Evolutionary conservation across 2,329 filamentous ascomycete species (phyloP), one percentile per base, ranked within the genome.

Genomic region (Diplodia seriata): DNA sequence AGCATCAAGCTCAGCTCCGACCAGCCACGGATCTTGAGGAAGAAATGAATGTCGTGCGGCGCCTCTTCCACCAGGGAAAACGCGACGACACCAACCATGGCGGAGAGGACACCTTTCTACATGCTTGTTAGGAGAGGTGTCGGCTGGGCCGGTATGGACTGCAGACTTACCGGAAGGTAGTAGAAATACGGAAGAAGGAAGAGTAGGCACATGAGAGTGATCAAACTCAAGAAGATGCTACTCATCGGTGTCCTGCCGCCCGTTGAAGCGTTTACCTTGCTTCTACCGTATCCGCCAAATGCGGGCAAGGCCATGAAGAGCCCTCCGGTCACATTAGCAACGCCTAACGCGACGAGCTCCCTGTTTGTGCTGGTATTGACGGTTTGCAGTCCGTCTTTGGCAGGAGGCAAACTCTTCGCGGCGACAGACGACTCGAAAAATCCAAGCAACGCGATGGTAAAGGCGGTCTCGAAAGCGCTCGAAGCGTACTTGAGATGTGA

Each of bases 341-440:
- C 86, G 0, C 95, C 95, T 0, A 99, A 84, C 0, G 95, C 94
- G 62, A 98, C 92, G 71, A 99, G 88, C 77, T 99, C 95, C 57
- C 95, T 86, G 76, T 99, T 99, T 1, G 95, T 88, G 76, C 93
- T 97, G 51, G 97, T 84, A 64, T 91, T 87, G 76, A 97, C 92
- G 38, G 89, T 91, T 69, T 91, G 87, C 38, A 97, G 90, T 15
- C 91, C 91, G 31, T 68, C 67, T 15, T 56, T 55, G 29, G 67
- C 29, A 3, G 49, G 50, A 14, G 76, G 76, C 2, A 99, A 82
- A 70, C 92, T 94, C 80, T 98, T 98, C 43, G 95, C 95, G 1
- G 95, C 95, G 14, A 99, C 93, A 0, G 93, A 97, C 2, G 93
- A 97, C 79, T 99, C 95, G 74, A 99, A 99, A 80, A 99, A 99